These are phyloP conservation scores for Baffinella frigidus DNA, from an alignment of 208 protist genomes.

Conservation along the genomic window DNA sequence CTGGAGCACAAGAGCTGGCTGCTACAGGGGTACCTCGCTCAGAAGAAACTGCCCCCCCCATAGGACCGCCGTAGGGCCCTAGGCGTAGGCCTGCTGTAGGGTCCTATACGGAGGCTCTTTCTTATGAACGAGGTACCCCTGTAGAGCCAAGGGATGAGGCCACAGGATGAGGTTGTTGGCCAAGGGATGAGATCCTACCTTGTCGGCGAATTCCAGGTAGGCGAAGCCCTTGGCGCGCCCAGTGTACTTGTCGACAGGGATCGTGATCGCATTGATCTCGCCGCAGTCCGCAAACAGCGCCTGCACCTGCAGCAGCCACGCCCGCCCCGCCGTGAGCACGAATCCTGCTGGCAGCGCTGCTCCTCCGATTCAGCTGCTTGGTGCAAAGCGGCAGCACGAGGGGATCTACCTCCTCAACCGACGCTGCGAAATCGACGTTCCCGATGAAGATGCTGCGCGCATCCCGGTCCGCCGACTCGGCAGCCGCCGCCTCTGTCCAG, in stretches of 20 bases:
- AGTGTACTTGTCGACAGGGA: conserved; percentile 54
- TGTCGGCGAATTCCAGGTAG: conserved; percentile 59
- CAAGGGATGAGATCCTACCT: neutral
- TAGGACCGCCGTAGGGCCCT: no score
- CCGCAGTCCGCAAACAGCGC: conserved; percentile 56
- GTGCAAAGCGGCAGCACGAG: no score
- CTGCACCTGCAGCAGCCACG: conserved; percentile 5
- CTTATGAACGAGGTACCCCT: no score
- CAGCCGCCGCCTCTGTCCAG: neutral
- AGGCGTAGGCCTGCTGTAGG: no score
- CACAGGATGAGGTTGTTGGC: neutral
- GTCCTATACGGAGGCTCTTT: no score
- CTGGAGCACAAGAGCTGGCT: no score
- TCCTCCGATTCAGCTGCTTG: no score
- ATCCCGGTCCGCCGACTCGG: conserved; percentile 22
- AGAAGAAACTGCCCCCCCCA: no score
- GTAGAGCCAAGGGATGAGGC: no score
- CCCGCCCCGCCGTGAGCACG: no score
- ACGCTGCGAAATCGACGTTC: conserved; percentile 44
- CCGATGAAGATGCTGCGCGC: conserved; percentile 37
- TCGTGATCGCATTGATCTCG: conserved; percentile 61
- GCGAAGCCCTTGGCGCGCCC: conserved; percentile 53
- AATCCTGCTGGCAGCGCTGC: no score
- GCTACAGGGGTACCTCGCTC: no score
- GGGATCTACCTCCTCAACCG: conserved; percentile 54